Evolutionary conservation across 805 yeast genomes (phyloP).

Genomic region (Sungouiella blattae): DNA sequence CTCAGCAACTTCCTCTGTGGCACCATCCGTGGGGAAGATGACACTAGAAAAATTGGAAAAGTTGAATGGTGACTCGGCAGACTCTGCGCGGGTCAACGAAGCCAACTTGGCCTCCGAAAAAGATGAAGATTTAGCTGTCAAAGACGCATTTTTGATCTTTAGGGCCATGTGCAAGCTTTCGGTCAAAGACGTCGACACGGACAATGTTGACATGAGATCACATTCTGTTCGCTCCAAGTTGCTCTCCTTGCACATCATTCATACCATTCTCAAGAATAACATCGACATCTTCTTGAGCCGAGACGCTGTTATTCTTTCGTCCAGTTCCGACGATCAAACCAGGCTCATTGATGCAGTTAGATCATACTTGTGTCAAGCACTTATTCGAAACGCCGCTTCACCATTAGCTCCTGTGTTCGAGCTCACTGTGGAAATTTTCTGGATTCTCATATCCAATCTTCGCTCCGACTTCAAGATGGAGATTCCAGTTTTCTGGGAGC

Average conservation of each 20-base stretch:
- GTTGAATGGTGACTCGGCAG: slow-evolving; percentile 45
- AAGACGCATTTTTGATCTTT: slow-evolving; percentile 89
- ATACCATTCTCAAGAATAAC: slow-evolving; percentile 80
- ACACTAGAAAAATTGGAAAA: slow-evolving; percentile 54
- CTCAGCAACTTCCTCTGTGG: neutral
- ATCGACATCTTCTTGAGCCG: slow-evolving; percentile 72
- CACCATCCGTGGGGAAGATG: neutral
- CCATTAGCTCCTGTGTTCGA: slow-evolving; percentile 90
- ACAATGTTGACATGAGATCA: slow-evolving; percentile 77
- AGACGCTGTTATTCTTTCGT: slow-evolving; percentile 49
- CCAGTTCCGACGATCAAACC: slow-evolving; percentile 49
- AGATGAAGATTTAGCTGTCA: slow-evolving; percentile 67
- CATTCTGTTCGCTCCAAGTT: slow-evolving; percentile 91
- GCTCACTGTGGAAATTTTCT: slow-evolving; percentile 85
- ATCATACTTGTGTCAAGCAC: slow-evolving; percentile 75
- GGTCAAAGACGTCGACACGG: slow-evolving; percentile 75
- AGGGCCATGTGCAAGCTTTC: slow-evolving; percentile 94
- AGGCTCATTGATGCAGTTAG: slow-evolving; percentile 75
- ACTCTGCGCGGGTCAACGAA: slow-evolving; percentile 50
- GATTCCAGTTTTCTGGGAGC: slow-evolving; percentile 88
- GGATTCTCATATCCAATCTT: slow-evolving; percentile 79
- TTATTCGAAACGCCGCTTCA: slow-evolving; percentile 91
- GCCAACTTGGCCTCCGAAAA: slow-evolving; percentile 42
- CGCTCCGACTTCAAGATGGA: slow-evolving; percentile 88
- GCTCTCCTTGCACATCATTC: slow-evolving; percentile 81